Evolutionary conservation across 148 eudicot genomes (phyloP), one percentile per base, ranked within the genome.

Genomic region (Nepenthes mirabilis): DNA sequence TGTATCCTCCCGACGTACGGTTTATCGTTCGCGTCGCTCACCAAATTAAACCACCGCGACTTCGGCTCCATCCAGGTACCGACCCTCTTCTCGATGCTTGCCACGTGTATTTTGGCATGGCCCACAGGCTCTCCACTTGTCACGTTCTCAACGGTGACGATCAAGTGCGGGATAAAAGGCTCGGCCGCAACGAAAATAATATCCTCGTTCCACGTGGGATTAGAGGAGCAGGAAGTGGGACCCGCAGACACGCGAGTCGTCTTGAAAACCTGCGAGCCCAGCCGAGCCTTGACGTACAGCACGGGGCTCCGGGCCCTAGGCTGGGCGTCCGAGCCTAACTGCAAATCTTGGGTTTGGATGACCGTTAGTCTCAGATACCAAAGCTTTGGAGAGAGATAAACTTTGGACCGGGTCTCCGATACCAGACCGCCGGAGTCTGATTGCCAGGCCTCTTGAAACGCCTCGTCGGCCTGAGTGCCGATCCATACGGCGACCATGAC

Each of bases 401-500:
- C 95, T 56, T 85, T 85, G 75, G 97, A 84, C 66, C 95, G 90
- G 72, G 95, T 87, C 58, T 84, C 97, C 62, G 87, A 86, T 12
- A 87, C 66, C 62, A 84, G 66, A 6, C 97, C 93, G 2, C 93
- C 90, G 6, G 97, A 85, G 65, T 91, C 97, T 52, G 97, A 91
- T 47, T 91, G 93, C 93, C 95, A 91, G 4, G 93, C 90, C 63
- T 91, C 95, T 53, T 81, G 83, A 64, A 87, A 91, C 6, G 90
- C 87, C 72, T 87, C 97, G 49, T 91, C 95, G 1, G 89, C 86
- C 67, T 91, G 95, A 11, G 97, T 85, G 5, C 95, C 97, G 6
- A 91, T 43, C 97, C 97, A 91, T n/a, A 91, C 93, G 2, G 93
- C 83, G 0, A 91, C 77, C 95, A 87, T 91, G 53, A 91, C 80